Conservation (phyloP, 2,329 filamentous ascomycete genomes). For the Graphilbum ipis-grandicollis region DNA sequence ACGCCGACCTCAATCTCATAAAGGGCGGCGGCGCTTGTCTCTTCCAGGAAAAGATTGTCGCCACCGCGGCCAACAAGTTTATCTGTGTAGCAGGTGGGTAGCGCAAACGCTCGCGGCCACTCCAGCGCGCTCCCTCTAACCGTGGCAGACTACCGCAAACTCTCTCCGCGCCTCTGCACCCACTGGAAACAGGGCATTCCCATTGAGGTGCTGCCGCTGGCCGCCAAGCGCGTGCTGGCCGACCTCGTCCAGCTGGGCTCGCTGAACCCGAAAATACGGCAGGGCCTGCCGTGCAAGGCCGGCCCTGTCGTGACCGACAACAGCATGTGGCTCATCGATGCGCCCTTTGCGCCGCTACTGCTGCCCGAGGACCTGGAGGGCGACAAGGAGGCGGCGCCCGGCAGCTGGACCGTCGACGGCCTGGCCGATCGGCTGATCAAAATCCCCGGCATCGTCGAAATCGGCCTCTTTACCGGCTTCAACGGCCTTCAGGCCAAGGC, state of each 20-base stretch:
- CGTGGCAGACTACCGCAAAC: conserved; percentile 77
- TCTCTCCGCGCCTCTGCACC: conserved; percentile 55
- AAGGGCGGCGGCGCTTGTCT: conserved; percentile 96
- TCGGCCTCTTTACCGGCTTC: conserved; percentile 73
- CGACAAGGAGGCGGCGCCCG: conserved; percentile 34
- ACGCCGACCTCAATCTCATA: conserved; percentile 87
- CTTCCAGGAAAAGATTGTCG: conserved; percentile 95
- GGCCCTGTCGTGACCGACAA: conserved; percentile 71
- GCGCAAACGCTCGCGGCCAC: not conserved
- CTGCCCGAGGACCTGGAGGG: conserved; percentile 30
- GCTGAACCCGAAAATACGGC: conserved; percentile 50
- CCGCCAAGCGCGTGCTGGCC: conserved; percentile 58
- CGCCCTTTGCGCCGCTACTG: conserved; percentile 63
- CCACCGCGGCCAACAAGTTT: conserved; percentile 67
- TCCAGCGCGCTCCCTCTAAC: too few species aligned
- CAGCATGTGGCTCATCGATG: conserved; percentile 79
- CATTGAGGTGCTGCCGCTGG: conserved; percentile 81
- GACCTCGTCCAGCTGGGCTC: conserved; percentile 61
- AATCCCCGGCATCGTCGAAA: conserved; percentile 78
- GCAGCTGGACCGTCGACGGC: conserved; percentile 63
- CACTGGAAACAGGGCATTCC: conserved; percentile 72
- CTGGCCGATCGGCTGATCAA: conserved; percentile 60
- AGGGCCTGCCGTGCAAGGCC: conserved; percentile 54
- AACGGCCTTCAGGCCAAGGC: conserved; percentile 53
- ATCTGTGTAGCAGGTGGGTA: conserved; percentile 38